Evolutionary conservation across 1,284 basidiomycete species (phyloP), one percentile per base, ranked within the genome.

Genomic region (Spongiforma sp.): DNA sequence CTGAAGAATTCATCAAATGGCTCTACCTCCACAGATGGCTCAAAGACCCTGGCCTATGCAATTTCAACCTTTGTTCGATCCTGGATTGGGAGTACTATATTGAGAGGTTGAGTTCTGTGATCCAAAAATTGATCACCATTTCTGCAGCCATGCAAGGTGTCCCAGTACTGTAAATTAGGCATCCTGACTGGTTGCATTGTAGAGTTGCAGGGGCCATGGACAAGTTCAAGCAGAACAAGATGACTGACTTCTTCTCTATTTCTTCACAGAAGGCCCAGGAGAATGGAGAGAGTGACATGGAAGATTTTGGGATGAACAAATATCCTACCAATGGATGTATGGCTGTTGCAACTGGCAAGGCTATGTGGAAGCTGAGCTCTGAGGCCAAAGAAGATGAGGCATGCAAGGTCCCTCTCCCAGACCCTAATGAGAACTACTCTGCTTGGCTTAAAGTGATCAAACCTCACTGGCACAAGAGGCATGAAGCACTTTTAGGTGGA

Each of bases 51-150:
- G 88, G 90, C 70, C 83, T 99, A 37, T 83, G 87, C 53, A 91
- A 90, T 72, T 99, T 99, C 73, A 96, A 99, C 64, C 82, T 99
- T 59, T 90, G 98, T 19, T 91, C 92, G 14, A 98, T 99, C 70
- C 85, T 99, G 67, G 98, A 99, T 78, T 99, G 98, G 98, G 86
- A 90, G 33, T 99, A 99, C 78, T 99, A 99, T 80, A 98, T 98
- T 72, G 98, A 99, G 74, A 93, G 98, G 30, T 82, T 99, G 39
- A 98, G 98, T 12, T 97, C 96, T 2, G 98, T 99, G 69, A 96
- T 99, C 65, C 98, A 99, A 80, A 99, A 99, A 76, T 84, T 99
- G 61, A 99, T 99, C 79, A 99, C 98, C 5, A 99, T 99, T 71
- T 98, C 98, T 11, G 98, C 98, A 7, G 98, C 98, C 0, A 93